A percentile compares a stretch with the other conserved stretches of the same genome.
Evolutionary conservation across 2,329 filamentous ascomycete species (phyloP).

Genomic region (Cytospora mali): DNA sequence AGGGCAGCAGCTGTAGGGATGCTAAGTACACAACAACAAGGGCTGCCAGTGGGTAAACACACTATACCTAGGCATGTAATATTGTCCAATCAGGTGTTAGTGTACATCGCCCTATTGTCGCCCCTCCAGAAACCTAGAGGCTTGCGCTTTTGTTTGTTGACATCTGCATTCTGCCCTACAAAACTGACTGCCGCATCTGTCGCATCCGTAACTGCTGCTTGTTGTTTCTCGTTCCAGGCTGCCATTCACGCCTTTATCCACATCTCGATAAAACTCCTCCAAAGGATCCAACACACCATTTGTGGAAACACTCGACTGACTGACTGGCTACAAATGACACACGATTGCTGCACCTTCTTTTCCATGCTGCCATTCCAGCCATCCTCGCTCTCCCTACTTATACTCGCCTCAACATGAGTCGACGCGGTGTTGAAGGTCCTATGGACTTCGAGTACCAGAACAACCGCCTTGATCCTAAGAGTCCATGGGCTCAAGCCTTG

Average conservation of each 20-base stretch:
- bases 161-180: background rate
- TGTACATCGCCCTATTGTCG: background rate
- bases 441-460: slow-evolving; percentile 22
- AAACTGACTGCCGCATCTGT: no score
- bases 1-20: no score
- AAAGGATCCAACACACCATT: background rate
- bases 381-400: background rate
- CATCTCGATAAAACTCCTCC: background rate
- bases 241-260: background rate
- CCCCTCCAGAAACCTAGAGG: background rate
- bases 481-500: slow-evolving; percentile 8
- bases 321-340: background rate
- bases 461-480: slow-evolving; percentile 2
- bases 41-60: no score
- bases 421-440: slow-evolving; percentile 16
- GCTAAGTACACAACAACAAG: background rate
- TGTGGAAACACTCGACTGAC: background rate
- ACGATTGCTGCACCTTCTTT: slow-evolving; percentile 7
- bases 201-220: no score
- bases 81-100: no score
- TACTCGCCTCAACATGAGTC: slow-evolving; percentile 3
- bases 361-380: background rate
- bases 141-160: slow-evolving; percentile 8
- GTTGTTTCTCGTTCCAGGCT: background rate
- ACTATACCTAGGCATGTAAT: no score